Percentiles rank a stretch among this genome's conserved stretches.
These are phyloP conservation scores for Sugiyamaella floridensis DNA, from an alignment of 805 yeast species.

Conservation along the genomic window DNA sequence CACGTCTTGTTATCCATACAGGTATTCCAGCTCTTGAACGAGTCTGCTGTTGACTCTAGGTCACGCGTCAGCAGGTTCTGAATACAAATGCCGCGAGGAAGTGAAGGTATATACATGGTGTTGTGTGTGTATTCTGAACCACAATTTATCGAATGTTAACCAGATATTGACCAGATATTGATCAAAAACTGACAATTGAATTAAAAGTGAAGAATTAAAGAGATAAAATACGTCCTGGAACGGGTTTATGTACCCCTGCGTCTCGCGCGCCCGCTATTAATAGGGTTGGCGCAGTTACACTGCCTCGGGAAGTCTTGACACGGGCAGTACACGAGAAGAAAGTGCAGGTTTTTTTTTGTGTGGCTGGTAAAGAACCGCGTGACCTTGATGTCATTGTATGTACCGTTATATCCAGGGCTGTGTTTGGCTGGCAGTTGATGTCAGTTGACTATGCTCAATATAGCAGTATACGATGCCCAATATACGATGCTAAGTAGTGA, in stretches of 20 bases:
- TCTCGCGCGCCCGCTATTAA: neutral
- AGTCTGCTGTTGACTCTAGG: constrained; percentile 6
- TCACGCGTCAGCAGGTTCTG: constrained; percentile 6
- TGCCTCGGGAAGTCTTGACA: neutral
- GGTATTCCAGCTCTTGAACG: constrained; percentile 64
- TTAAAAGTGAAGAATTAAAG: neutral
- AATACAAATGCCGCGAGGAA: neutral
- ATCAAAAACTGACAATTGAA: neutral
- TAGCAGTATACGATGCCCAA: no score
- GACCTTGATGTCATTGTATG: no score
- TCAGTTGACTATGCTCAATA: no score
- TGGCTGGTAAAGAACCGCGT: no score
- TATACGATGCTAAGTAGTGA: no score
- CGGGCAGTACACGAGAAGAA: no score
- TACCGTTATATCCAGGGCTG: no score
- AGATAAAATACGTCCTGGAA: neutral
- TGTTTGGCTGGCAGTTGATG: no score
- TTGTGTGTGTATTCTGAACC: no score
- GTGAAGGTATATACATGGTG: neutral
- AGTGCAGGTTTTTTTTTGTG: no score
- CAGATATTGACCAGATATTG: no score
- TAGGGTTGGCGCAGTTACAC: neutral
- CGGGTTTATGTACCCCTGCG: neutral
- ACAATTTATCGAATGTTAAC: no score
- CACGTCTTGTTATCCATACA: constrained; percentile 75